Conservation (phyloP, 306 rosid genomes). For the Quercus glauca region DNA sequence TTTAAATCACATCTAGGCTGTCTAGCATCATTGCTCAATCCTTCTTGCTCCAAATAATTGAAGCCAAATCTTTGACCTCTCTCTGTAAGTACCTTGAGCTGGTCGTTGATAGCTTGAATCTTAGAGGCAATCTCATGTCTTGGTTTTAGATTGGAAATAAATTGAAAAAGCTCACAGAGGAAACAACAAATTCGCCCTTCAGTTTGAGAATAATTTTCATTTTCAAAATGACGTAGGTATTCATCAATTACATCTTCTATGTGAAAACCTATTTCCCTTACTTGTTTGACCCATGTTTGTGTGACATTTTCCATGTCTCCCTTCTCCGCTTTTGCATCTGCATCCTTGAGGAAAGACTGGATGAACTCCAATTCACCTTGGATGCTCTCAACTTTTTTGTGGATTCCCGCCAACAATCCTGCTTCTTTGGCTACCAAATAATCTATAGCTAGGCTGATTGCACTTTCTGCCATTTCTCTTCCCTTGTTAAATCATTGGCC, state of each 20-base stretch:
- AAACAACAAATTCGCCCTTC: too few species aligned
- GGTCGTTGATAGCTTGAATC: too few species aligned
- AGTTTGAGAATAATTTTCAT: not conserved
- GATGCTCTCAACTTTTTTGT: not conserved
- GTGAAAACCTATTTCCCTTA: not conserved
- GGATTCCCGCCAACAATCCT: not conserved
- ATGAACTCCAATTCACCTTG: not conserved
- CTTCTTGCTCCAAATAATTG: not conserved
- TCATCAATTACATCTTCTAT: conserved; percentile 1
- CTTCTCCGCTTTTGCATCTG: not conserved
- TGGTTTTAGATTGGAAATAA: too few species aligned
- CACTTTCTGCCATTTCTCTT: not conserved
- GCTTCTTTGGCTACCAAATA: not conserved
- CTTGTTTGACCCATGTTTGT: not conserved
- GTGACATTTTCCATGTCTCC: not conserved
- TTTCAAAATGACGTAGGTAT: not conserved
- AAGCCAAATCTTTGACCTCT: not conserved
- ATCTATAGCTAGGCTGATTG: not conserved
- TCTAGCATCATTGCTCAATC: not conserved
- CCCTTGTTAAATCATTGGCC: too few species aligned
- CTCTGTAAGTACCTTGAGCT: not conserved
- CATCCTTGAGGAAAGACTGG: not conserved
- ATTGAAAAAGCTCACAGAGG: too few species aligned
- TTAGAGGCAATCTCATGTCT: too few species aligned
- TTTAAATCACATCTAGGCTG: not conserved